These are phyloP conservation scores for Phialocephala sp. DNA, from an alignment of 2,329 filamentous ascomycete genomes.

Conservation along the genomic window DNA sequence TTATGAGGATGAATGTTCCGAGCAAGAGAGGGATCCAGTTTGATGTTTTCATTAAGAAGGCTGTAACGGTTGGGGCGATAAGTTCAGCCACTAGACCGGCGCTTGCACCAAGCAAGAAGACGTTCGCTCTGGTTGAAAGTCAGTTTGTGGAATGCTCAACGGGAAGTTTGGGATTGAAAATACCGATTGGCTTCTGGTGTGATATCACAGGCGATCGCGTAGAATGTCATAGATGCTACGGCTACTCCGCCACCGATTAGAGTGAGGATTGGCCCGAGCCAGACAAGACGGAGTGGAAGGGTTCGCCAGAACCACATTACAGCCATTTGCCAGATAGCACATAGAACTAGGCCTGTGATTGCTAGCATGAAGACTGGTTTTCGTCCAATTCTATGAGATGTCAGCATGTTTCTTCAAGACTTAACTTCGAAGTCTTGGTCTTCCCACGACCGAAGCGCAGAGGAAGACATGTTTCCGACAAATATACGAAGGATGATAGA, in stretches of 20 bases:
- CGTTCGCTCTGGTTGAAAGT: slow-evolving; percentile 41
- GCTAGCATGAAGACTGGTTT: slow-evolving; percentile 44
- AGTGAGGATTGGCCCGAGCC: slow-evolving; percentile 42
- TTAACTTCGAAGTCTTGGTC: background rate
- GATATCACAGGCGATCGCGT: slow-evolving; percentile 47
- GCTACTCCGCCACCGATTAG: slow-evolving; percentile 47
- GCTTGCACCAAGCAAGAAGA: slow-evolving; percentile 44
- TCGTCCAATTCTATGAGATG: slow-evolving; percentile 42
- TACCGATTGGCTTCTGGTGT: slow-evolving; percentile 47
- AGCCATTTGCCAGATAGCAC: slow-evolving; percentile 40
- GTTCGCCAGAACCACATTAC: slow-evolving; percentile 44
- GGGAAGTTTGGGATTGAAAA: slow-evolving; percentile 5
- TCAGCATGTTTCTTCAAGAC: slow-evolving; percentile 18
- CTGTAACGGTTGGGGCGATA: slow-evolving; percentile 46
- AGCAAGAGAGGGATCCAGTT: slow-evolving; percentile 37
- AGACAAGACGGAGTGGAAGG: slow-evolving; percentile 44
- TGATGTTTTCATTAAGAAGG: slow-evolving; percentile 44
- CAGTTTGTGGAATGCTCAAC: background rate
- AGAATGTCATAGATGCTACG: slow-evolving; percentile 42
- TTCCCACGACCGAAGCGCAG: background rate
- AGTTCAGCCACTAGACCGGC: slow-evolving; percentile 44
- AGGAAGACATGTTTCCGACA: background rate
- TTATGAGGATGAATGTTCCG: slow-evolving; percentile 27
- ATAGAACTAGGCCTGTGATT: slow-evolving; percentile 42
- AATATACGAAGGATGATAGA: background rate